These are phyloP conservation scores for Penicillium olsonii DNA, from an alignment of 2,329 filamentous ascomycete genomes.

Conservation along the genomic window DNA sequence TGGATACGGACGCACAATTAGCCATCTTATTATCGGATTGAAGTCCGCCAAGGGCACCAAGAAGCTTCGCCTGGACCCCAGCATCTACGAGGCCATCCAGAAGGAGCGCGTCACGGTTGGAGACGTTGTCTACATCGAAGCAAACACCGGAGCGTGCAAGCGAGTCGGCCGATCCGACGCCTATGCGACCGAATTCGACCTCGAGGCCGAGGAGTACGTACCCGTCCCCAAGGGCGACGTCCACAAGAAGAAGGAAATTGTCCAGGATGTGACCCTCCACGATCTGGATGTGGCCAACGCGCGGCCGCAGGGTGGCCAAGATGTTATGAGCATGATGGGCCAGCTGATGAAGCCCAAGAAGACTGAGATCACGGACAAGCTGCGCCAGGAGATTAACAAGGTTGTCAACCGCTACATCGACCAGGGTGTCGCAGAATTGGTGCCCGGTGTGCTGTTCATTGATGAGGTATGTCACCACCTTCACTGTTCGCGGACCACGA, in stretches of 20 bases:
- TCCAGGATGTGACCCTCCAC: slow-evolving; percentile 96
- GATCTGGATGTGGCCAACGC: slow-evolving; percentile 96
- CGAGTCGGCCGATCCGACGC: slow-evolving; percentile 93
- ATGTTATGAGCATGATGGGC: slow-evolving; percentile 99
- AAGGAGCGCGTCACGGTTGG: slow-evolving; percentile 95
- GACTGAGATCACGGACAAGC: slow-evolving; percentile 98
- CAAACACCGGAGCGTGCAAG: slow-evolving; percentile 97
- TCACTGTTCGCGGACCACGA: slow-evolving; percentile 21
- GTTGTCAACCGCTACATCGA: slow-evolving; percentile 99
- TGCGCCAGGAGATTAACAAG: slow-evolving; percentile 96
- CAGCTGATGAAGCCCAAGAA: slow-evolving; percentile 99
- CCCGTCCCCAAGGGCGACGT: slow-evolving; percentile 98
- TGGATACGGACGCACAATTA: slow-evolving; percentile 96
- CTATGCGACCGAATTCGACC: slow-evolving; percentile 96
- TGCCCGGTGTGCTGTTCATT: slow-evolving; percentile 98
- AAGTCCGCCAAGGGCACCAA: slow-evolving; percentile 97
- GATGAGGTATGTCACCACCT: slow-evolving; percentile 70
- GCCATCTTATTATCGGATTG: slow-evolving; percentile 87
- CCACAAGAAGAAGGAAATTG: slow-evolving; percentile 99
- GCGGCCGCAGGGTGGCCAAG: slow-evolving; percentile 91
- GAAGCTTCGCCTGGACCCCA: slow-evolving; percentile 93
- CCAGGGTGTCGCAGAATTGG: slow-evolving; percentile 93
- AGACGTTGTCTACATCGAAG: slow-evolving; percentile 98
- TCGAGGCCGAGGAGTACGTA: slow-evolving; percentile 98
- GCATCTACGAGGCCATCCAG: slow-evolving; percentile 98